Conservation (phyloP, 2,329 filamentous ascomycete genomes). For the Tolypocladium tundrense region DNA sequence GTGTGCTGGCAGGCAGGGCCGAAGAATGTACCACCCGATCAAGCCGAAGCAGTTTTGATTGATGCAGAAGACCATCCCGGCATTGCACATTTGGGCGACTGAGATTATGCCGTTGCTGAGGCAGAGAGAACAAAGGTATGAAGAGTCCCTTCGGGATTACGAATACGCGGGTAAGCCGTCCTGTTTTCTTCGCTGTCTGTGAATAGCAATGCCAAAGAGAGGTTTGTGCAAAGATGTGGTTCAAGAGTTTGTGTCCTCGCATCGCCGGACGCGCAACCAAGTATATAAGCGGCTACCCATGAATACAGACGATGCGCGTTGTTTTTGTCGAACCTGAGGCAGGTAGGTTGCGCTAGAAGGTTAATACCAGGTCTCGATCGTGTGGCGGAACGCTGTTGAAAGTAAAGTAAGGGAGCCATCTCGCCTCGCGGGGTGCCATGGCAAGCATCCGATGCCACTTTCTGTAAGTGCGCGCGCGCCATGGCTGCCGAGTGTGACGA, state of each 20-base stretch:
- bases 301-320: background rate
- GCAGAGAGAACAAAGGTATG: too few species aligned
- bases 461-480: background rate
- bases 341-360: background rate
- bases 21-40: background rate
- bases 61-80: background rate
- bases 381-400: background rate
- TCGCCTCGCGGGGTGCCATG: too few species aligned
- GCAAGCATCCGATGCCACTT: background rate
- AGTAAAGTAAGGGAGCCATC: background rate
- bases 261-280: background rate
- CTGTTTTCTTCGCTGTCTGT: background rate
- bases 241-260: background rate
- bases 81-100: background rate
- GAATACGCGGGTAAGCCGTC: too few species aligned
- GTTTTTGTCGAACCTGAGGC: background rate
- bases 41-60: background rate
- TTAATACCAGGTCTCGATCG: background rate
- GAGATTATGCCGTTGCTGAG: background rate
- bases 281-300: background rate
- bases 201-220: background rate
- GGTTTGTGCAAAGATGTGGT: background rate
- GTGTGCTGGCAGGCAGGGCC: background rate
- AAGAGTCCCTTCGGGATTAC: background rate
- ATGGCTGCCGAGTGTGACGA: background rate